phyloP scores from a whole-genome alignment of 306 rosid species.

The Pyrus betulifolia region DNA sequence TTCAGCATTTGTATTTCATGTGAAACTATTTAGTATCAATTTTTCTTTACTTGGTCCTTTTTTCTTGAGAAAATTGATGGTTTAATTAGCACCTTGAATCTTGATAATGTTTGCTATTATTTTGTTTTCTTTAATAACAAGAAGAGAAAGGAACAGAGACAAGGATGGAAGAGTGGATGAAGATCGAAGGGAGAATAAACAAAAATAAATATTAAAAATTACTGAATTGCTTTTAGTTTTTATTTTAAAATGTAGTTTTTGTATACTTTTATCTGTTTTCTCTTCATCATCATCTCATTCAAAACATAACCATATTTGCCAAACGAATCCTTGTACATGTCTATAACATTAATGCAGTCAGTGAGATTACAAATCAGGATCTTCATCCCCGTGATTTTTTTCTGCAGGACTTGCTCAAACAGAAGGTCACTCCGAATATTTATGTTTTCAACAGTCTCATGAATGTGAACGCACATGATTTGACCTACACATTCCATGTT shows the following conservation, averaged over 20 bases:
- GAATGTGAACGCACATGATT: slow-evolving; percentile 81
- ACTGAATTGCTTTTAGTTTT: not conserved
- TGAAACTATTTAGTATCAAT: no score
- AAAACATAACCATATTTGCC: not conserved
- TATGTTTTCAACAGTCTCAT: slow-evolving; percentile 92
- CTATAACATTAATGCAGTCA: not conserved
- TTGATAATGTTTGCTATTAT: no score
- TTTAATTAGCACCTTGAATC: no score
- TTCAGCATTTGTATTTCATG: not conserved
- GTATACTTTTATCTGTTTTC: not conserved
- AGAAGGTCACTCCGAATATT: slow-evolving; percentile 76
- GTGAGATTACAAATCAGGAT: not conserved
- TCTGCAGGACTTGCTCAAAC: slow-evolving; percentile 71
- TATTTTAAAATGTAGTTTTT: not conserved
- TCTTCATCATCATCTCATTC: not conserved
- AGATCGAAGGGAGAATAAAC: no score
- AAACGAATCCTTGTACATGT: not conserved
- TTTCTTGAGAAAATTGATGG: no score
- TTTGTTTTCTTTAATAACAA: no score
- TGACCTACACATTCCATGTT: slow-evolving; percentile 58
- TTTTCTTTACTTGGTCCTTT: no score
- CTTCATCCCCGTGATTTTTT: slow-evolving; percentile 15
- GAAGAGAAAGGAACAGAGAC: no score
- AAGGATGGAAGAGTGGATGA: no score
- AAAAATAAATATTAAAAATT: not conserved